These are phyloP conservation scores for Actinomucor elegans DNA, from an alignment of 371 early-diverging fungal species.

Conservation along the genomic window DNA sequence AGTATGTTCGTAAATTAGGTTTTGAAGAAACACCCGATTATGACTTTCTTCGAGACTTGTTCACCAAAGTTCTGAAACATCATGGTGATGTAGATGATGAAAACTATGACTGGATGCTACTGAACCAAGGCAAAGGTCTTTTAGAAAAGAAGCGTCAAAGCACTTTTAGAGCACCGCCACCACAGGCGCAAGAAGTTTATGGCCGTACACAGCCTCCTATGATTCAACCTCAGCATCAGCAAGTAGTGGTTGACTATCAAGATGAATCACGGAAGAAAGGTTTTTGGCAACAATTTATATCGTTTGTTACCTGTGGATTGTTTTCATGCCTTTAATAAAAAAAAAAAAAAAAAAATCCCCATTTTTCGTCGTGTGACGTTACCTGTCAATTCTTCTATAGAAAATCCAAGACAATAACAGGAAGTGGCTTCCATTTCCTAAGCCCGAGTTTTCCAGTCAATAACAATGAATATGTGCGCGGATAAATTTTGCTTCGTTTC, in stretches of 20 bases:
- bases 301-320: constrained; percentile 26
- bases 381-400: too few species aligned
- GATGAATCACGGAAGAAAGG: constrained; percentile 21
- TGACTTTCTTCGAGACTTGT: constrained; percentile 75
- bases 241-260: not conserved
- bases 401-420: not conserved
- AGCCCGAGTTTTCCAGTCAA: not conserved
- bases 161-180: not conserved
- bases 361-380: constrained; percentile 3
- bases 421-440: not conserved
- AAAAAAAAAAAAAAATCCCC: too few species aligned
- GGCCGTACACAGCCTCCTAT: constrained; percentile 13
- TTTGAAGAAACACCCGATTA: constrained; percentile 53
- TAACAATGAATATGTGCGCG: not conserved
- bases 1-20: constrained; percentile 78
- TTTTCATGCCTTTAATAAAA: constrained; percentile 15
- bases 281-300: constrained; percentile 24
- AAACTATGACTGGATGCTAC: constrained; percentile 88
- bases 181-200: not conserved
- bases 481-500: not conserved
- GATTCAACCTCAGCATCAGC: not conserved
- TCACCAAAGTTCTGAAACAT: constrained; percentile 74
- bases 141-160: constrained; percentile 4
- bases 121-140: constrained; percentile 50
- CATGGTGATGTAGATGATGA: constrained; percentile 78